Evolutionary conservation across 805 yeast genomes (phyloP).

Genomic region (Jamesozyma lodderae): DNA sequence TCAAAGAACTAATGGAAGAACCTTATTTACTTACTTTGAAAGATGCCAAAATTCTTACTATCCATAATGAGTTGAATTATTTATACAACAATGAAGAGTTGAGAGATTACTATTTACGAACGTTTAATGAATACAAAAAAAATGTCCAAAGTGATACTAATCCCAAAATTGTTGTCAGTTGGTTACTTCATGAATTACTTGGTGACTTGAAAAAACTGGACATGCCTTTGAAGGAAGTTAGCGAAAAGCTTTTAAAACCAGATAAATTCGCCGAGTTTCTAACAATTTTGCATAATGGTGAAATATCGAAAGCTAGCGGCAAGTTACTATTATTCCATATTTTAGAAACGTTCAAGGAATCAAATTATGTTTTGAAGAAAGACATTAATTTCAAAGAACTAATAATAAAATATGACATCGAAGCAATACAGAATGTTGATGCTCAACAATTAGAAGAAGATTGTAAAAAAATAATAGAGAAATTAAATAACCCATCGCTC

Average conservation of each 20-base stretch:
- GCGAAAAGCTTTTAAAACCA: conserved; percentile 30
- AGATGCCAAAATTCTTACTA: conserved; percentile 64
- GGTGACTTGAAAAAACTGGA: conserved; percentile 56
- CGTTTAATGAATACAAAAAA: conserved; percentile 29
- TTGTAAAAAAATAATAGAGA: conserved; percentile 38
- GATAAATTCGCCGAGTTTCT: conserved; percentile 48
- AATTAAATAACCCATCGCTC: conserved; percentile 38
- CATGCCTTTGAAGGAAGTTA: conserved; percentile 25
- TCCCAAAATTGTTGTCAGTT: conserved; percentile 48
- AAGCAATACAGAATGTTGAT: conserved; percentile 27
- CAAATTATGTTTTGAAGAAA: conserved; percentile 7
- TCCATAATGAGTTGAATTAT: conserved; percentile 29
- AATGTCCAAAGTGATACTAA: conserved; percentile 21
- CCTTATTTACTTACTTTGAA: conserved; percentile 56
- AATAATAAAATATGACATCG: conserved; percentile 47
- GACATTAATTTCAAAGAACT: conserved; percentile 32
- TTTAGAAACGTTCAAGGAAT: conserved; percentile 39
- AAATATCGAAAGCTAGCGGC: conserved; percentile 59
- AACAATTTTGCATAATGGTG: conserved; percentile 35
- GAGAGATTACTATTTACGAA: conserved; percentile 42
- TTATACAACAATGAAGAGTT: conserved; percentile 30
- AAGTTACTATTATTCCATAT: conserved; percentile 55
- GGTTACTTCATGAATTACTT: conserved; percentile 74
- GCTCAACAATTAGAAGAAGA: conserved; percentile 30
- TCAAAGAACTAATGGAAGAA: conserved; percentile 35